Percentiles rank a stretch among this genome's conserved stretches.
Conservation (phyloP, 106 monocot genomes). For the Dendrobium nobile region DNA sequence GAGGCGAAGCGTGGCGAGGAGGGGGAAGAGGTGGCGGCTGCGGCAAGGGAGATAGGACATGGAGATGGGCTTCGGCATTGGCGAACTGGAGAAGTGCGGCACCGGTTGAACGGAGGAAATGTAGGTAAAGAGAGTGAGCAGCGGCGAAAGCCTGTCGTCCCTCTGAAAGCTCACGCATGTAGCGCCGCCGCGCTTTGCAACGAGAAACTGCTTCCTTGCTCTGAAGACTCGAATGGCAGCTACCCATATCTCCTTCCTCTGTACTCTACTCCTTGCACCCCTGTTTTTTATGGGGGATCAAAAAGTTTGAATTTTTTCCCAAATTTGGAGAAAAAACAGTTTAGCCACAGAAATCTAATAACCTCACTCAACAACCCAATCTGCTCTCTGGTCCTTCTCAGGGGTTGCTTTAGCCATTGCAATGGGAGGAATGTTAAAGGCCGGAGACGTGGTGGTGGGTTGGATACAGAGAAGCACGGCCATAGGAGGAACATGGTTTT, state of each 20-base stretch:
- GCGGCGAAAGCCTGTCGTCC: conserved; percentile 55
- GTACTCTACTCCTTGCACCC: background rate
- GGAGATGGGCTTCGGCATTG: conserved; percentile 42
- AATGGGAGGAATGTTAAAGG: background rate
- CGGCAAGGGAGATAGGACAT: conserved; percentile 15
- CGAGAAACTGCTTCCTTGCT: conserved; percentile 65
- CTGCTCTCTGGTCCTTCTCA: background rate
- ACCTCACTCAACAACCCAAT: background rate
- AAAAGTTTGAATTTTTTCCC: background rate
- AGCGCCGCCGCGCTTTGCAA: conserved; percentile 79
- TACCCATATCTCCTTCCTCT: conserved; percentile 47
- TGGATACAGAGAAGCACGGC: background rate
- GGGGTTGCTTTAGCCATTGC: background rate
- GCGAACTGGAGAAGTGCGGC: conserved; percentile 80
- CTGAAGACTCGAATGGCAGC: conserved; percentile 63
- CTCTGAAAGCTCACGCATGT: conserved; percentile 70
- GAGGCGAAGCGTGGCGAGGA: background rate
- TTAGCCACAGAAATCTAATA: background rate
- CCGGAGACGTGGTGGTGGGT: background rate
- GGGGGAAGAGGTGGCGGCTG: conserved; percentile 13
- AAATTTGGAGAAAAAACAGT: background rate
- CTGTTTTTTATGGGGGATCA: background rate
- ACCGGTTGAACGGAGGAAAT: conserved; percentile 66
- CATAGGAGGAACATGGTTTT: background rate
- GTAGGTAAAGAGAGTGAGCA: conserved; percentile 70